These are phyloP conservation scores for Phytophthora fragariaefolia DNA, from an alignment of 352 stramenopile species.

Conservation along the genomic window DNA sequence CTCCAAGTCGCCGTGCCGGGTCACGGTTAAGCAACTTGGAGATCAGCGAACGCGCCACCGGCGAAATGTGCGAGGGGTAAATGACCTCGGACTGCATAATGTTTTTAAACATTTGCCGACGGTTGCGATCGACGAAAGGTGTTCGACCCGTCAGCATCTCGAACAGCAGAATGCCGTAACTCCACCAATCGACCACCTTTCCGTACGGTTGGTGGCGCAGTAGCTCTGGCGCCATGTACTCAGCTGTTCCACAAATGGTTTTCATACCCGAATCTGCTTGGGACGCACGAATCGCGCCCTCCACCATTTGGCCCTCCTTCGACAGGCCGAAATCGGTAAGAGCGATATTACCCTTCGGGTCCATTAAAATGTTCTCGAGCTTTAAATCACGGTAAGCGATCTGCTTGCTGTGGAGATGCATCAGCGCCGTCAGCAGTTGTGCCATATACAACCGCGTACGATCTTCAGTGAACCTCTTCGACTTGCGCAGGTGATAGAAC, in stretches of 20 bases:
- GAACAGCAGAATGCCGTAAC: slow-evolving; percentile 89
- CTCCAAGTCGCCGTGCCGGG: slow-evolving; percentile 92
- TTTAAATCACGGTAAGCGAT: slow-evolving; percentile 92
- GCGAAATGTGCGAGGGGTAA: slow-evolving; percentile 88
- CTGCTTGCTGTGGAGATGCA: slow-evolving; percentile 90
- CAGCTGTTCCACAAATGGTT: slow-evolving; percentile 88
- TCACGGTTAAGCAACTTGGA: slow-evolving; percentile 95
- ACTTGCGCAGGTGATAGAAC: slow-evolving; percentile 91
- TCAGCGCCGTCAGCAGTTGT: slow-evolving; percentile 85
- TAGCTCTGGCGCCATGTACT: slow-evolving; percentile 90
- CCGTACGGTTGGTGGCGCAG: slow-evolving; percentile 87
- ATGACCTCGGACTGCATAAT: slow-evolving; percentile 91
- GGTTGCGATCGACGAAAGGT: slow-evolving; percentile 89
- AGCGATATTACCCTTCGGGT: slow-evolving; percentile 87
- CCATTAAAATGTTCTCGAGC: slow-evolving; percentile 92
- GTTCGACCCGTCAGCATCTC: slow-evolving; percentile 90
- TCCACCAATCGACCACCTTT: slow-evolving; percentile 93
- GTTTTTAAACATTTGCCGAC: slow-evolving; percentile 92
- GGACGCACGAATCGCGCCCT: slow-evolving; percentile 83
- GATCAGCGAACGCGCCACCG: slow-evolving; percentile 75
- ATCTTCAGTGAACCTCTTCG: slow-evolving; percentile 87
- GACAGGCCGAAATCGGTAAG: slow-evolving; percentile 90
- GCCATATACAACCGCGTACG: slow-evolving; percentile 89
- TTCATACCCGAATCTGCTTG: slow-evolving; percentile 88
- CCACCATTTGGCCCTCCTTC: slow-evolving; percentile 84